Conservation (phyloP, 225 moss, liverwort and hornwort genomes). For the Climacium dendroides region DNA sequence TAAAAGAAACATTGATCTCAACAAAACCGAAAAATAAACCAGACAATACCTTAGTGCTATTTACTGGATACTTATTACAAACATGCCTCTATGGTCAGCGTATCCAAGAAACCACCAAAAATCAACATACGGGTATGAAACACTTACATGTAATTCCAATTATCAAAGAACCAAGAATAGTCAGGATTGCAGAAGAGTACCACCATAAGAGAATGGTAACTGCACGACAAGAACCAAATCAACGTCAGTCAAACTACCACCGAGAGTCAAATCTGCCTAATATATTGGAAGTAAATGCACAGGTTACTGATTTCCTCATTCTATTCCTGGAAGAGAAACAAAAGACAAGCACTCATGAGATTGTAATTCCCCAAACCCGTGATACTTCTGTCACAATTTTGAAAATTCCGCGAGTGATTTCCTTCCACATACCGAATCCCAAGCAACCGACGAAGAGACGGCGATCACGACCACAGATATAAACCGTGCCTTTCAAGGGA, state of each 20-base stretch:
- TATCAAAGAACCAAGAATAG: conserved; percentile 32
- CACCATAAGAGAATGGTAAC: conserved; percentile 47
- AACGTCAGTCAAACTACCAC: not conserved
- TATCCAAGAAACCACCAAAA: not conserved
- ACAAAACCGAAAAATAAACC: not conserved
- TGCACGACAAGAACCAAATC: conserved; percentile 5
- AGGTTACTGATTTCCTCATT: not conserved
- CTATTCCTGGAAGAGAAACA: not conserved
- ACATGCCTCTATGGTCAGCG: not conserved
- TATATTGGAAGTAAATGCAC: not conserved
- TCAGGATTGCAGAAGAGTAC: conserved; percentile 41
- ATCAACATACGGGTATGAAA: not conserved
- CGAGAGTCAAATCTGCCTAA: not conserved
- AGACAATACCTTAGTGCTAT: not conserved
- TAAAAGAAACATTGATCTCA: not conserved
- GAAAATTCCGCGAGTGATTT: not conserved
- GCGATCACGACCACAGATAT: conserved; percentile 61
- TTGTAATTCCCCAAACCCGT: not conserved
- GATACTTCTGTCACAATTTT: not conserved
- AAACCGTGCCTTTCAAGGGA: conserved; percentile 57
- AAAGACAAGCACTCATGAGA: not conserved
- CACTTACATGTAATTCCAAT: conserved; percentile 45
- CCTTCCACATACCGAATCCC: conserved; percentile 26
- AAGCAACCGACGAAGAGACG: conserved; percentile 41
- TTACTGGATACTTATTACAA: not conserved